Evolutionary conservation across 345 rosid genomes (phyloP).

Genomic region (Nasturtium officinale): DNA sequence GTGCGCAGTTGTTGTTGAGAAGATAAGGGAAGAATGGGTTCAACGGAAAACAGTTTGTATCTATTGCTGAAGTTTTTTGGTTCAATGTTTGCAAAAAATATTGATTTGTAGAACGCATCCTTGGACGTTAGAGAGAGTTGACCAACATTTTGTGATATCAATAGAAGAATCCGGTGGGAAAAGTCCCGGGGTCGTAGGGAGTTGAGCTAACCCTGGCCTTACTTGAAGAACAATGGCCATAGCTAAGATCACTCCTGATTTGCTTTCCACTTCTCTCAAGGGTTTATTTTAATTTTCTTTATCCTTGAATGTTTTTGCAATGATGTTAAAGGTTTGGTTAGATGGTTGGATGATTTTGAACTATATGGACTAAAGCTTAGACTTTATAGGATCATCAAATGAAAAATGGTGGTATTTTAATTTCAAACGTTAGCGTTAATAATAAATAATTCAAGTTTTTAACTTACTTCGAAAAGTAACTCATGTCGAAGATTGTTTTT

Average conservation of each 20-base stretch:
- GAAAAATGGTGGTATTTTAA: background rate
- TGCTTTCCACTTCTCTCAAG: conserved; percentile 2
- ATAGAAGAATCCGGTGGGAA: background rate
- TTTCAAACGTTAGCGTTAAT: conserved; percentile 7
- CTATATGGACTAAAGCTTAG: background rate
- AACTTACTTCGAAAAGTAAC: background rate
- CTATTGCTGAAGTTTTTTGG: background rate
- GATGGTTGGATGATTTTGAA: background rate
- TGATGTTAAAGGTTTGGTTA: background rate
- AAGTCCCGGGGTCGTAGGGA: background rate
- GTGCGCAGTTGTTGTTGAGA: background rate
- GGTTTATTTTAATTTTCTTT: background rate
- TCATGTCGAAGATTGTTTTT: background rate
- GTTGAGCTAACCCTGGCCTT: conserved; percentile 14
- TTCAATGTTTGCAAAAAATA: background rate
- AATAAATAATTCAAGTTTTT: no score
- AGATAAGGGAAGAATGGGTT: conserved; percentile 14
- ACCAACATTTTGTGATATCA: conserved; percentile 28
- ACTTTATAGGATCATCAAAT: conserved; percentile 2
- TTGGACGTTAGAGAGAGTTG: conserved; percentile 23
- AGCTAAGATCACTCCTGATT: conserved; percentile 2
- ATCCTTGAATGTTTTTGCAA: background rate
- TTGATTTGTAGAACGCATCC: conserved; percentile 6
- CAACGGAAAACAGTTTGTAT: conserved; percentile 15
- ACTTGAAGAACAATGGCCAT: conserved; percentile 3